phyloP scores from a whole-genome alignment of 805 yeast species.

The Phaffomyces antillensis region DNA sequence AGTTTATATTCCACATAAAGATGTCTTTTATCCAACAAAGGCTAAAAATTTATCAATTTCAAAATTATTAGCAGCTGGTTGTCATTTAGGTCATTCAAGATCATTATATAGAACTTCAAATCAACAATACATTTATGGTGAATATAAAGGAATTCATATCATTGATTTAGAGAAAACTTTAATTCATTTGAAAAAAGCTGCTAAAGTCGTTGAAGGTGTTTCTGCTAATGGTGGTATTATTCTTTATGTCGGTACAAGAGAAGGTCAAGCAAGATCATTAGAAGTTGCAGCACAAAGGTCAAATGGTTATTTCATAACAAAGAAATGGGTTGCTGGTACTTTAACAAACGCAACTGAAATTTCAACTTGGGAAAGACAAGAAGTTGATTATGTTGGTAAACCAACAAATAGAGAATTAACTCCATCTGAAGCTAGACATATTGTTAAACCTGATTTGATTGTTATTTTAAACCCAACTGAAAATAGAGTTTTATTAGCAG shows the following conservation, averaged over 20 bases:
- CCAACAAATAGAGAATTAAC: slow-evolving; percentile 55
- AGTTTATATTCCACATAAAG: slow-evolving; percentile 65
- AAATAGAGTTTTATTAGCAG: slow-evolving; percentile 70
- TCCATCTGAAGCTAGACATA: slow-evolving; percentile 39
- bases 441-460: slow-evolving; percentile 83
- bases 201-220: slow-evolving; percentile 77
- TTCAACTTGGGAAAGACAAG: slow-evolving; percentile 56
- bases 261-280: slow-evolving; percentile 68
- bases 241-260: slow-evolving; percentile 76
- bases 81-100: slow-evolving; percentile 90
- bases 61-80: slow-evolving; percentile 82
- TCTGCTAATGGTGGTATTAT: slow-evolving; percentile 81
- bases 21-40: slow-evolving; percentile 51
- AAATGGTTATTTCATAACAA: slow-evolving; percentile 73
- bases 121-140: slow-evolving; percentile 83
- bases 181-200: slow-evolving; percentile 67
- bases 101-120: slow-evolving; percentile 71
- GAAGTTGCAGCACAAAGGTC: slow-evolving; percentile 73
- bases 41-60: slow-evolving; percentile 56
- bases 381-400: slow-evolving; percentile 67
- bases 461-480: slow-evolving; percentile 84
- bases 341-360: slow-evolving; percentile 77
- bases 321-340: slow-evolving; percentile 93
- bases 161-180: slow-evolving; percentile 86
- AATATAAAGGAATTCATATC: slow-evolving; percentile 82